These are phyloP conservation scores for Alternaria consortialis DNA, from an alignment of 2,329 filamentous ascomycete genomes.

Conservation along the genomic window DNA sequence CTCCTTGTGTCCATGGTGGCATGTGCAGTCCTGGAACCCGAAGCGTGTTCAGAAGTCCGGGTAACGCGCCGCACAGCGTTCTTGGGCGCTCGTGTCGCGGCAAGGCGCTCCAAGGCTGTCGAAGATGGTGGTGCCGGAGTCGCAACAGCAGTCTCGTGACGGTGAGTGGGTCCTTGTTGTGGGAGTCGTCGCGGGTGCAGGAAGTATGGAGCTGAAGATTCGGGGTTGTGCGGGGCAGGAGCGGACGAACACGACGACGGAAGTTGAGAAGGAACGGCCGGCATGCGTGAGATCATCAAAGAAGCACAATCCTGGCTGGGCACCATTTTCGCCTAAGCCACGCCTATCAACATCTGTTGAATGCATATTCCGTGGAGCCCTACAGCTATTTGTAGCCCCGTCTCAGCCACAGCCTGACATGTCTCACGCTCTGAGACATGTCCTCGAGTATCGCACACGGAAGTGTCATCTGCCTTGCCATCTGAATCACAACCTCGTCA, in stretches of 20 bases:
- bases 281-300: conserved; percentile 32
- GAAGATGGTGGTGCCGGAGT: neutral
- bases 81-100: conserved; percentile 18
- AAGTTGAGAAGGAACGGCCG: conserved; percentile 18
- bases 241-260: conserved; percentile 23
- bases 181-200: conserved; percentile 10
- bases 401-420: conserved; percentile 24
- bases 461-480: conserved; percentile 18
- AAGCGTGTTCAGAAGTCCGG: conserved; percentile 19
- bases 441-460: conserved; percentile 4
- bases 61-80: conserved; percentile 25
- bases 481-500: conserved; percentile 17
- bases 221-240: conserved; percentile 22
- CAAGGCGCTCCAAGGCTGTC: conserved; percentile 10
- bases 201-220: conserved; percentile 21
- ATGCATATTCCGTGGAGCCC: conserved; percentile 20
- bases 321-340: conserved; percentile 8
- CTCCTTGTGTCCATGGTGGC: conserved; percentile 68
- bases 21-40: conserved; percentile 28
- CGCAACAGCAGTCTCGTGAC: neutral
- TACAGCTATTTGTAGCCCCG: conserved; percentile 16
- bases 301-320: conserved; percentile 10
- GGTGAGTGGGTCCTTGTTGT: neutral
- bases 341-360: conserved; percentile 22
- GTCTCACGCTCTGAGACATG: conserved; percentile 19